Conservation (phyloP, 345 rosid species). For the Hypericum perforatum region DNA sequence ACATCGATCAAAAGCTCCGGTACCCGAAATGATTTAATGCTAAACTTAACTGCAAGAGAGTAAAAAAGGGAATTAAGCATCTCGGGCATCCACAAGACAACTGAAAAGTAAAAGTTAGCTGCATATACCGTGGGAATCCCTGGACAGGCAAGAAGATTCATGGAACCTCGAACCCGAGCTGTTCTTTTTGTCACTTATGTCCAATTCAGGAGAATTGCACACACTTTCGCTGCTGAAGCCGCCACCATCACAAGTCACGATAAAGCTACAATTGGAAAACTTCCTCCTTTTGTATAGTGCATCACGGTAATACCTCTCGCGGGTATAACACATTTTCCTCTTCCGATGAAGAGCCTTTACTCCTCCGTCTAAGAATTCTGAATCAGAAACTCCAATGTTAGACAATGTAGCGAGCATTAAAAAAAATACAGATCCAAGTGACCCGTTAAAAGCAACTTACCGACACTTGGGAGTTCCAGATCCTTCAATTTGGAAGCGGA, state of each 20-base stretch:
- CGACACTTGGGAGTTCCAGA: slow-evolving; percentile 45
- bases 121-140: slow-evolving; percentile 62
- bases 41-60: slow-evolving; percentile 66
- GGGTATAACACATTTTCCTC: slow-evolving; percentile 40
- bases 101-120: slow-evolving; percentile 12
- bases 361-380: slow-evolving; percentile 37
- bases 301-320: slow-evolving; percentile 37
- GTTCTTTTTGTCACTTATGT: slow-evolving; percentile 25
- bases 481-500: slow-evolving; percentile 46
- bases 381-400: slow-evolving; percentile 9
- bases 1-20: slow-evolving; percentile 88
- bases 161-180: slow-evolving; percentile 14
- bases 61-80: slow-evolving; percentile 21
- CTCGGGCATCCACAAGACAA: slow-evolving; percentile 6
- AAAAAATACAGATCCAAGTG: not conserved
- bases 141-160: slow-evolving; percentile 32
- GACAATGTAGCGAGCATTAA: slow-evolving; percentile 3
- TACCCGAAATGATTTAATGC: slow-evolving; percentile 76
- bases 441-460: slow-evolving; percentile 29
- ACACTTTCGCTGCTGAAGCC: slow-evolving; percentile 78
- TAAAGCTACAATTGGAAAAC: slow-evolving; percentile 37
- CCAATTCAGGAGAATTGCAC: slow-evolving; percentile 57
- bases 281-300: slow-evolving; percentile 55
- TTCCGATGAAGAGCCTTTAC: slow-evolving; percentile 44
- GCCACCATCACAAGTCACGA: slow-evolving; percentile 64